A percentile compares a stretch with the other conserved stretches of the same genome.
Evolutionary conservation across 345 rosid species (phyloP).

Genomic region (Mangifera indica): DNA sequence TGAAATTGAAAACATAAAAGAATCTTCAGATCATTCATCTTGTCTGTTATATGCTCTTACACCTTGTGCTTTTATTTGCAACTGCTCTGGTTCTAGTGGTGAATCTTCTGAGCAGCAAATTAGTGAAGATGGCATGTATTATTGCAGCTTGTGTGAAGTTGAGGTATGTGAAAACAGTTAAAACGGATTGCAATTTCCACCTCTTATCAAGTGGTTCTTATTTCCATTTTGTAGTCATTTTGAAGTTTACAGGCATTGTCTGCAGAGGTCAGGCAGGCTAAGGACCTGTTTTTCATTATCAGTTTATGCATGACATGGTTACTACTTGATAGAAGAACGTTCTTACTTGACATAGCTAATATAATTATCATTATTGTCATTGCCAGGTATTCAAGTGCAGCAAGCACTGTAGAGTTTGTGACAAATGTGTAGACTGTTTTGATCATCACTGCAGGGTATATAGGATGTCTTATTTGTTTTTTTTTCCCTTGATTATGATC

Average conservation of each 20-base stretch:
- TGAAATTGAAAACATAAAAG: constrained; percentile 35
- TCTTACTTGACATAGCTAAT: neutral
- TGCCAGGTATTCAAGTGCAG: constrained; percentile 89
- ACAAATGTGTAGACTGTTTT: constrained; percentile 87
- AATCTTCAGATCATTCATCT: constrained; percentile 39
- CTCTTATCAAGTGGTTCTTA: neutral
- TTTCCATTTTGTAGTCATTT: neutral
- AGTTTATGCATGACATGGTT: neutral
- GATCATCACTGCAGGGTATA: constrained; percentile 99
- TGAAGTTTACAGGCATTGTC: neutral
- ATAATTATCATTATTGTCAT: constrained; percentile 16
- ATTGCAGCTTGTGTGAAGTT: constrained; percentile 94
- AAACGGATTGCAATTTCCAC: neutral
- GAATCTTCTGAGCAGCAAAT: constrained; percentile 66
- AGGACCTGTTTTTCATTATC: neutral
- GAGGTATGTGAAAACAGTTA: constrained; percentile 56
- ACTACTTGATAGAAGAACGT: neutral
- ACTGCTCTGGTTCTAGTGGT: constrained; percentile 46
- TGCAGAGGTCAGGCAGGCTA: neutral
- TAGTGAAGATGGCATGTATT: constrained; percentile 98
- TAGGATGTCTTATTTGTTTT: neutral
- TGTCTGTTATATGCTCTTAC: constrained; percentile 45
- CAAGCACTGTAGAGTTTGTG: constrained; percentile 98
- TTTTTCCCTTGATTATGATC: neutral
- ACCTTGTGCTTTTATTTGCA: constrained; percentile 72